A percentile compares a stretch with the other conserved stretches of the same genome.
Conservation (phyloP, 208 protist genomes). For the Leptomonas pyrrhocoris region DNA sequence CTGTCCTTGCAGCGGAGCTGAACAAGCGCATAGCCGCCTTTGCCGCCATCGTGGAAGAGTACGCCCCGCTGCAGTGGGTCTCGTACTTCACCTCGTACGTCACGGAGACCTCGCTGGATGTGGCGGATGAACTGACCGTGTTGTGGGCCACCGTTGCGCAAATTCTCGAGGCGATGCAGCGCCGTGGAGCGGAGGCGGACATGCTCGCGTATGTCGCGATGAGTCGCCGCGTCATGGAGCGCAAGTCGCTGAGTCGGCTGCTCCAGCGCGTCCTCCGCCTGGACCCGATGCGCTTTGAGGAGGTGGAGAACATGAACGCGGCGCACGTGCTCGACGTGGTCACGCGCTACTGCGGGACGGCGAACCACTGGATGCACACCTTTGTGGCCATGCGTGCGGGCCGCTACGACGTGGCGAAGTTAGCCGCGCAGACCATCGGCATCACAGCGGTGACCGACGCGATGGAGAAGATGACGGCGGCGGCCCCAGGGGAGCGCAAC, state of each 20-base stretch:
- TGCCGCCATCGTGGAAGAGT: conserved; percentile 59
- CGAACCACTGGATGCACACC: conserved; percentile 63
- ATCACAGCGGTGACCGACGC: conserved; percentile 41
- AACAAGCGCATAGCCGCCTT: conserved; percentile 58
- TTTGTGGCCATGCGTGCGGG: conserved; percentile 80
- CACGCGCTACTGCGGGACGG: conserved; percentile 37
- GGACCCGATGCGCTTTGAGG: conserved; percentile 54
- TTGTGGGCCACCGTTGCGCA: conserved; percentile 64
- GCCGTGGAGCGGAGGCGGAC: conserved; percentile 45
- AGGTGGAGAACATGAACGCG: conserved; percentile 57
- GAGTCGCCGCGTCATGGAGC: conserved; percentile 73
- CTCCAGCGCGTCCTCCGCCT: conserved; percentile 53
- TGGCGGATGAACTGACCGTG: conserved; percentile 49
- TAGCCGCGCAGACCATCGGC: conserved; percentile 46
- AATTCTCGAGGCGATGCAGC: conserved; percentile 52
- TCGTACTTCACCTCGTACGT: conserved; percentile 55
- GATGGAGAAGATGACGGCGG: conserved; percentile 34
- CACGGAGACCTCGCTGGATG: conserved; percentile 37
- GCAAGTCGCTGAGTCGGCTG: conserved; percentile 52
- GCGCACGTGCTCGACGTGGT: conserved; percentile 59
- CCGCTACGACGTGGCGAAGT: conserved; percentile 73
- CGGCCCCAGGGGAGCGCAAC: conserved; percentile 37
- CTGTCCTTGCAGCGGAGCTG: conserved; percentile 43
- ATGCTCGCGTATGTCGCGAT: conserved; percentile 62
- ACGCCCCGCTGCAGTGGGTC: conserved; percentile 61